Conservation (phyloP, 2,329 filamentous ascomycete genomes). For the Ascocoryne sarcoides region DNA sequence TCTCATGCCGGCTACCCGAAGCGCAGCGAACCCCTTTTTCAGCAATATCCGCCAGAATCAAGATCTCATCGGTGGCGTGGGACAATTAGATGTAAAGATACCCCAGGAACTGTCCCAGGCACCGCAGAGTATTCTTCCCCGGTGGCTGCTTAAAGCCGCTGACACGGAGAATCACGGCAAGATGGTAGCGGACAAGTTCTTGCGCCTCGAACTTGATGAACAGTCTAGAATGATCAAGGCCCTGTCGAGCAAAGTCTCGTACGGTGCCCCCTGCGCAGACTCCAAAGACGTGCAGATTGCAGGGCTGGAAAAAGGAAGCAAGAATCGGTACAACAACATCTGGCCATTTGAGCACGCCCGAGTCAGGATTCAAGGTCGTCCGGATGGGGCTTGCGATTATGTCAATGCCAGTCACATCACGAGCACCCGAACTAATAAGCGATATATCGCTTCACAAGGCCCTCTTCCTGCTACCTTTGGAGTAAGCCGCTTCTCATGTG, state of each 20-base stretch:
- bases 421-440: constrained; percentile 73
- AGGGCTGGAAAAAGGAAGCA: constrained; percentile 86
- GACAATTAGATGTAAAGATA: constrained; percentile 60
- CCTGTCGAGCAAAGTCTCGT: constrained; percentile 50
- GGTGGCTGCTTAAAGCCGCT: constrained; percentile 67
- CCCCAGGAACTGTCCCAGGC: constrained; percentile 42
- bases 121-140: constrained; percentile 46
- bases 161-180: constrained; percentile 66
- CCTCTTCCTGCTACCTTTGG: constrained; percentile 87
- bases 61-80: constrained; percentile 87
- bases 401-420: constrained; percentile 88
- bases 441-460: constrained; percentile 92
- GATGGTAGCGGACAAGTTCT: constrained; percentile 71
- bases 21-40: constrained; percentile 81
- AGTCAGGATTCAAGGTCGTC: constrained; percentile 65
- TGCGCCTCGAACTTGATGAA: constrained; percentile 76
- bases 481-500: constrained; percentile 41
- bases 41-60: constrained; percentile 94
- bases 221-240: constrained; percentile 89
- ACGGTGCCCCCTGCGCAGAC: constrained; percentile 35
- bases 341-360: constrained; percentile 91
- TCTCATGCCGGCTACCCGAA: constrained; percentile 61
- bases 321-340: constrained; percentile 97
- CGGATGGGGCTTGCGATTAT: constrained; percentile 72
- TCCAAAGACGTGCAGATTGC: constrained; percentile 58